These are phyloP conservation scores for Kokia cookei DNA, from an alignment of 441 rosid species.

Conservation along the genomic window DNA sequence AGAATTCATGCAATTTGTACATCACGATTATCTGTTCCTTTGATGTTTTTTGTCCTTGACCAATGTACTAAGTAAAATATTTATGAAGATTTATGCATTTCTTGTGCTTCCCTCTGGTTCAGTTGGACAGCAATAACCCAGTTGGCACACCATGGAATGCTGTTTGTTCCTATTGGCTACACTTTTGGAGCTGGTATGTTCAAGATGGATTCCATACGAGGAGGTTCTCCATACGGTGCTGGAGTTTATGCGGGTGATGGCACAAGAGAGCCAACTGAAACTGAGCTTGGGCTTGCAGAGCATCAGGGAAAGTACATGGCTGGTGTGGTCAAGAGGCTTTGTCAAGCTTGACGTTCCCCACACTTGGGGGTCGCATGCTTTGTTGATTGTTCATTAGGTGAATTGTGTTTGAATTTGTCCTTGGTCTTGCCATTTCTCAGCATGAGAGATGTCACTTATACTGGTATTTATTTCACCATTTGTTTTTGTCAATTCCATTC, in stretches of 20 bases:
- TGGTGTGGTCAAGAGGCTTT: conserved; percentile 68
- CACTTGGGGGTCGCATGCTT: not conserved
- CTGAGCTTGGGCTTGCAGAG: conserved; percentile 80
- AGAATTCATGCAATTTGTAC: not conserved
- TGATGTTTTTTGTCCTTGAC: not conserved
- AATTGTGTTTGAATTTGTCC: conserved; percentile 20
- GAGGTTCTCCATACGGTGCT: conserved; percentile 97
- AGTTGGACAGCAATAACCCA: conserved; percentile 98
- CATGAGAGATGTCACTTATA: not conserved
- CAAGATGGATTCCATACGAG: conserved; percentile 78
- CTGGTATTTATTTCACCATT: not conserved
- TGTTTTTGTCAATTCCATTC: conserved; percentile 1
- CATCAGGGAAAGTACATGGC: conserved; percentile 99
- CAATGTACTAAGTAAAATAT: not conserved
- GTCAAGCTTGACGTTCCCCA: conserved; percentile 31
- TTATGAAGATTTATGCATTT: not conserved
- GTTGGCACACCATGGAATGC: conserved; percentile 94
- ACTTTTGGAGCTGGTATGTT: conserved; percentile 99
- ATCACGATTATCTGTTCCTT: not conserved
- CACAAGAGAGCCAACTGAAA: conserved; percentile 74
- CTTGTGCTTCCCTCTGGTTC: conserved; percentile 19
- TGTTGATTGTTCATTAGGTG: conserved; percentile 12
- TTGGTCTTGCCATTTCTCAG: conserved; percentile 7
- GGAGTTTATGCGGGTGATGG: conserved; percentile 95
- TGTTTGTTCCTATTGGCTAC: conserved; percentile 91